Evolutionary conservation across 331 rosid species (phyloP).

Genomic region (Quercus tomentella): DNA sequence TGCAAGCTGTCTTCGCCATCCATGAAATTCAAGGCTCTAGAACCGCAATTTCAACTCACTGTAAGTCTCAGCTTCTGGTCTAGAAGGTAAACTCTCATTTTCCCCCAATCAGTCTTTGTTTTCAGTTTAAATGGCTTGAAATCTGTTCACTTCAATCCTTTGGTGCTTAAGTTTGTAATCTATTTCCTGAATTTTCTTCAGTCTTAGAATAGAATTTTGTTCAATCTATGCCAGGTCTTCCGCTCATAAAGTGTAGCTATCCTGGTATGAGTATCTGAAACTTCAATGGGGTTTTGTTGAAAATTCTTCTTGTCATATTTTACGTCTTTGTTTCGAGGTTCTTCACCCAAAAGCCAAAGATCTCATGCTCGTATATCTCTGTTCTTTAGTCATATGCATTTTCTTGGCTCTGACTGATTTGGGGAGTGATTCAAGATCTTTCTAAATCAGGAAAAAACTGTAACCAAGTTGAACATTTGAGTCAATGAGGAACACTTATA

Average conservation of each 20-base stretch:
- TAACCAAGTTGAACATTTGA: not conserved
- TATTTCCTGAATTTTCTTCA: not conserved
- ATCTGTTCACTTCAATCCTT: not conserved
- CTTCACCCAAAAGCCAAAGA: not conserved
- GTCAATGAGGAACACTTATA: slow-evolving; percentile 34
- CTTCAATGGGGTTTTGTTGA: not conserved
- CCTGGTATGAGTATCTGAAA: not conserved
- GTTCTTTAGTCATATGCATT: not conserved
- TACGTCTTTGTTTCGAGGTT: not conserved
- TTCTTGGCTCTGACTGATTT: not conserved
- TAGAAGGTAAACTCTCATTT: not conserved
- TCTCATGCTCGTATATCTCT: not conserved
- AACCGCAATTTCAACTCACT: not conserved
- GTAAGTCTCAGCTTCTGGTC: not conserved
- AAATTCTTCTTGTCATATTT: not conserved
- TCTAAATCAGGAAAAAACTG: not conserved
- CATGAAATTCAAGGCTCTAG: not conserved
- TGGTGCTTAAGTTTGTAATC: not conserved
- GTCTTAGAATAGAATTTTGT: not conserved
- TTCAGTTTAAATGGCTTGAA: not conserved
- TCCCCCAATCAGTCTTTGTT: not conserved
- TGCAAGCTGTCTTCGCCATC: not conserved
- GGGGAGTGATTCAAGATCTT: not conserved
- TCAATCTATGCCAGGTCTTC: not conserved
- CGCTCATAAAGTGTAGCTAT: not conserved